A percentile compares a stretch with the other conserved stretches of the same genome.
Conservation (phyloP, 345 rosid genomes). For the Pugionium cornutum region DNA sequence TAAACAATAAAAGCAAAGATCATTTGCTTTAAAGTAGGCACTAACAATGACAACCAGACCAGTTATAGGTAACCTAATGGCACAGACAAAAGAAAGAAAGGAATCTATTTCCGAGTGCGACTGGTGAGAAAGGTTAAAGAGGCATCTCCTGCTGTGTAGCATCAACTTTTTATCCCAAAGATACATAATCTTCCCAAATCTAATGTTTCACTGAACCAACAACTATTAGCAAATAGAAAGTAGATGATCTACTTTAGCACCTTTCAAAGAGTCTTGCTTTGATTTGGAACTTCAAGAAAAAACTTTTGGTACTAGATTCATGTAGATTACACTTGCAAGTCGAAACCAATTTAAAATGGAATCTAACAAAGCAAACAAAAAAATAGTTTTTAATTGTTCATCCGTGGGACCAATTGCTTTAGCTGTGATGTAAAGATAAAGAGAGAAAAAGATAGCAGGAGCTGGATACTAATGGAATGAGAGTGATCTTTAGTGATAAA, state of each 20-base stretch:
- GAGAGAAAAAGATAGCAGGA: constrained; percentile 17
- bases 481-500: constrained; percentile 31
- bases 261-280: constrained; percentile 38
- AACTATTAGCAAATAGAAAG: constrained; percentile 22
- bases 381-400: constrained; percentile 22
- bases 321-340: constrained; percentile 32
- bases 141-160: constrained; percentile 11
- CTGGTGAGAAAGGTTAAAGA: constrained; percentile 27
- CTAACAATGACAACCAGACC: constrained; percentile 20
- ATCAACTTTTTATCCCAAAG: constrained; percentile 35
- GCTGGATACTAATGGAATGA: constrained; percentile 31
- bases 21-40: neutral
- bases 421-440: constrained; percentile 32
- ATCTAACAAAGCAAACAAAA: constrained; percentile 30
- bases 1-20: constrained; percentile 18
- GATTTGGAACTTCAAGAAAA: constrained; percentile 33
- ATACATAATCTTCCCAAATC: constrained; percentile 27
- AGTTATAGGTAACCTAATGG: constrained; percentile 23
- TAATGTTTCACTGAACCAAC: constrained; percentile 25
- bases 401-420: constrained; percentile 39
- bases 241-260: constrained; percentile 11
- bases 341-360: constrained; percentile 29
- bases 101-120: constrained; percentile 21
- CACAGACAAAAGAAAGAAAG: constrained; percentile 23
- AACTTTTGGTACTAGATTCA: constrained; percentile 37